Evolutionary conservation across 345 rosid species (phyloP), one percentile per base, ranked within the genome.

Genomic region (Gossypioides kirkii): DNA sequence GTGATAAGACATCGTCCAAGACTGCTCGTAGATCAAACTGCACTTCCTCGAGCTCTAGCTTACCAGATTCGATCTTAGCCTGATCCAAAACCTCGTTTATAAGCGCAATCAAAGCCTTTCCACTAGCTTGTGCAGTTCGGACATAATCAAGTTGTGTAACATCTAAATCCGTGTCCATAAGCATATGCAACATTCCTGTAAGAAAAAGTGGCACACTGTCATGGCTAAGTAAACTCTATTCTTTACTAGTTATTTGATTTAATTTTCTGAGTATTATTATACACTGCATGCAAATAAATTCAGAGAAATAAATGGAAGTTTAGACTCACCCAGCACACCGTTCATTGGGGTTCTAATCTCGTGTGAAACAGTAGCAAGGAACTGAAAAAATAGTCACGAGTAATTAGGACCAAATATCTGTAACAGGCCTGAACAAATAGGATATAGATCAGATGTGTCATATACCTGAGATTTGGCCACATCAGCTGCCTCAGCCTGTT

Each of bases 311-410:
- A 43, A 73, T 32, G 71, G 46, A 9, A 67, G 38, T 68, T 61
- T 71, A 69, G 73, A 81, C 96, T 87, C 79, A 91, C 98, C 98
- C 71, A 94, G 86, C 80, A 94, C 97, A 77, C 98, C 98, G 77
- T 94, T 94, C 97, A 94, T 92, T 46, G 97, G 98, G 77, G 98
- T 94, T 80, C 98, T 84, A 80, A 94, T 94, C 88, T 94, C 98
- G 73, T 94, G 98, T 58, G 98, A 94, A 79, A 94, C 97, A 8
- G 98, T 94, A 73, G 98, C 98, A 78, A 94, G 98, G 81, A 94
- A 94, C 98, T 94, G 83, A 83, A 87, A 17, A 49, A 69, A 49
- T 75, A 38, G 70, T 71, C 17, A 42, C 66, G 61, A 69, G 46
- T 70, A 61, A 70, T 74, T 38, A 79, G 77, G 67, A 69, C 22